Percentiles rank a stretch among this genome's conserved stretches.
These are phyloP conservation scores for Plicaturopsis crispa DNA, from an alignment of 768 basidiomycete genomes.

Conservation along the genomic window DNA sequence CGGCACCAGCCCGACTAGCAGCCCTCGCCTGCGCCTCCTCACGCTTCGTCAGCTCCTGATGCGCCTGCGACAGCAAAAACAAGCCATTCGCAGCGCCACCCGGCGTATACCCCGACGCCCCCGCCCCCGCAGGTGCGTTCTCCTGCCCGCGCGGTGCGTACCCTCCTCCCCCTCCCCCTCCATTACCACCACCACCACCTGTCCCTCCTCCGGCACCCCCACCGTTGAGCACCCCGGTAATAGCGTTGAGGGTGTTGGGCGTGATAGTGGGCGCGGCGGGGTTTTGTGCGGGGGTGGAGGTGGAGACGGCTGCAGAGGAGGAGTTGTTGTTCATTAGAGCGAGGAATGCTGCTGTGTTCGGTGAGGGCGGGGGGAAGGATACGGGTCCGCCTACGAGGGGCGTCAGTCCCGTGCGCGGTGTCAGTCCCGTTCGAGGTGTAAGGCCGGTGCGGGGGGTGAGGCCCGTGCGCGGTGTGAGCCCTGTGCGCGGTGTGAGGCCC, in stretches of 20 bases:
- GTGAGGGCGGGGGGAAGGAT: slow-evolving; percentile 76
- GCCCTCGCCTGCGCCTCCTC: slow-evolving; percentile 76
- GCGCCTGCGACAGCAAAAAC: slow-evolving; percentile 89
- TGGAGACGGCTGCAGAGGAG: slow-evolving; percentile 25
- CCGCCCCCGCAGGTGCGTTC: slow-evolving; percentile 22
- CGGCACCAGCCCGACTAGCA: no score
- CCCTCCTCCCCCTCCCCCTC: neutral
- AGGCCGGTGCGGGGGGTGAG: slow-evolving; percentile 84
- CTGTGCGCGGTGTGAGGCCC: slow-evolving; percentile 81
- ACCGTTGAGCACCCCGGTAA: slow-evolving; percentile 70
- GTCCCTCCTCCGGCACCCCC: slow-evolving; percentile 8
- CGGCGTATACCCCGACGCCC: slow-evolving; percentile 48
- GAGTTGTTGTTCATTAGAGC: slow-evolving; percentile 74
- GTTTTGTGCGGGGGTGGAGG: slow-evolving; percentile 51
- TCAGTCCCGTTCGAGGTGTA: slow-evolving; percentile 79
- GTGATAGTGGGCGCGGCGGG: slow-evolving; percentile 47
- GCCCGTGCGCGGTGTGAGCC: slow-evolving; percentile 81
- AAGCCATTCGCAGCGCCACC: slow-evolving; percentile 83
- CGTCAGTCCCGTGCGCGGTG: slow-evolving; percentile 69
- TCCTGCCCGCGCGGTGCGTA: no score
- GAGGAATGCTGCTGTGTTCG: slow-evolving; percentile 88
- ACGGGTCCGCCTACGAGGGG: slow-evolving; percentile 70
- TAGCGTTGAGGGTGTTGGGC: slow-evolving; percentile 65
- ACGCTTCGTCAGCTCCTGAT: slow-evolving; percentile 94
- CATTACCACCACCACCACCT: neutral